These are phyloP conservation scores for Solanum corneliomulleri DNA, from an alignment of 257 asterid species.

Conservation along the genomic window DNA sequence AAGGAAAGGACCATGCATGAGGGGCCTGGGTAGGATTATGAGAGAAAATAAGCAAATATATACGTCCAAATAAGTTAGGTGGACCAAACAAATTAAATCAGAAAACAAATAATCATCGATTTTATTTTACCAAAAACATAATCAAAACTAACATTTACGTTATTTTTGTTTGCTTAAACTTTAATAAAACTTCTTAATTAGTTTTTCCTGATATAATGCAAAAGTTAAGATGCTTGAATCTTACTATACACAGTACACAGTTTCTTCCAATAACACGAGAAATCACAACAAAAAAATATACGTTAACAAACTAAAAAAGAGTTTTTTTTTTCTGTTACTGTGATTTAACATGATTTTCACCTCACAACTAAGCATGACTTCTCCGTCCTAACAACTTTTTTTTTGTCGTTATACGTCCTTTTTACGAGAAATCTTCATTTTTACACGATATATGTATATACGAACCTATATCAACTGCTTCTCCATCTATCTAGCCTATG, in stretches of 20 bases:
- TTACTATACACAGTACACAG: background rate
- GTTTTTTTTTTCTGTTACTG: background rate
- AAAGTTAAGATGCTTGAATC: background rate
- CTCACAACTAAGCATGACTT: background rate
- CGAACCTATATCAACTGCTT: background rate
- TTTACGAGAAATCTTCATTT: background rate
- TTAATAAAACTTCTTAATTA: background rate
- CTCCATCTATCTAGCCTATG: background rate
- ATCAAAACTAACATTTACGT: background rate
- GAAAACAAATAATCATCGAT: background rate
- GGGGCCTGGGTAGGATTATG: background rate
- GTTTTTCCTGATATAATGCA: background rate
- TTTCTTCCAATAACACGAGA: background rate
- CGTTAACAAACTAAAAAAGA: background rate
- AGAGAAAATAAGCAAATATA: background rate
- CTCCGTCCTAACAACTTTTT: background rate
- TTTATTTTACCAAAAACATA: background rate
- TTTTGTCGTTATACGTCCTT: background rate
- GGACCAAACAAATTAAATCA: background rate
- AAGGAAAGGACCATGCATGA: background rate
- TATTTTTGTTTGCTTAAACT: background rate
- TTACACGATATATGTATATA: background rate
- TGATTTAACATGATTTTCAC: background rate
- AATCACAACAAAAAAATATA: background rate
- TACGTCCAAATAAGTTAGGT: background rate